Conservation (phyloP, 768 basidiomycete genomes). For the Calocybe indica region DNA sequence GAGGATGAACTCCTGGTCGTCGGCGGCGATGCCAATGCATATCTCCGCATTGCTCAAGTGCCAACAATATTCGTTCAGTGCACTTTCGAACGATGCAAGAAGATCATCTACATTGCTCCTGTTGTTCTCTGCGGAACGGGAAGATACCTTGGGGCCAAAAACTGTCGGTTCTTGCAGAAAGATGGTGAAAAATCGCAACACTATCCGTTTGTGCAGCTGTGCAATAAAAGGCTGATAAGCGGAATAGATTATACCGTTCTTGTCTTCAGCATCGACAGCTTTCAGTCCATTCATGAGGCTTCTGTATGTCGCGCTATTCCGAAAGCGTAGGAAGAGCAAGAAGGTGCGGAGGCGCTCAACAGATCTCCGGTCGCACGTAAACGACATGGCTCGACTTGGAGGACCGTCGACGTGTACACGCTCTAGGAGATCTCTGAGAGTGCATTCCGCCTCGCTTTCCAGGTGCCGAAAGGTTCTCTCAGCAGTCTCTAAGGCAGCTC, state of each 20-base stretch:
- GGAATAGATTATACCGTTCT: slow-evolving; percentile 18
- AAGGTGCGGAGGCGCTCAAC: slow-evolving; percentile 41
- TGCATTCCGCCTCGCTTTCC: slow-evolving; percentile 34
- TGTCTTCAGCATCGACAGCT: slow-evolving; percentile 11
- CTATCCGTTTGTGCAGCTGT: slow-evolving; percentile 22
- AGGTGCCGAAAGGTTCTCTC: slow-evolving; percentile 37
- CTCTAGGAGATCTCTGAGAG: slow-evolving; percentile 28
- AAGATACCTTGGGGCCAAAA: slow-evolving; percentile 1
- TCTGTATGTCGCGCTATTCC: slow-evolving; percentile 44
- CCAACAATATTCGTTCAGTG: slow-evolving; percentile 37
- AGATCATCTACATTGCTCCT: too few species aligned
- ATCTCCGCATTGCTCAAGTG: slow-evolving; percentile 41
- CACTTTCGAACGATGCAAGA: too few species aligned
- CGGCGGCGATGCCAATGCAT: slow-evolving; percentile 46
- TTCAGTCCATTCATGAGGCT: slow-evolving; percentile 28
- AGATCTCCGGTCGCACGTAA: slow-evolving; percentile 21
- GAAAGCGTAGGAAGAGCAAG: slow-evolving; percentile 51
- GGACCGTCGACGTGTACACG: slow-evolving; percentile 22
- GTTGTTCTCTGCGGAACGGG: too few species aligned
- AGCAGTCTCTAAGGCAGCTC: slow-evolving; percentile 16
- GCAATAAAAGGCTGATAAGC: slow-evolving; percentile 23
- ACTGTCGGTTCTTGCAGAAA: slow-evolving; percentile 22
- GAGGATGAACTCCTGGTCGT: slow-evolving; percentile 52
- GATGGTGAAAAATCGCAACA: slow-evolving; percentile 24
- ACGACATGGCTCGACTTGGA: slow-evolving; percentile 16